Evolutionary conservation across 2,329 filamentous ascomycete species (phyloP).

Genomic region (Sclerotinia nivalis): DNA sequence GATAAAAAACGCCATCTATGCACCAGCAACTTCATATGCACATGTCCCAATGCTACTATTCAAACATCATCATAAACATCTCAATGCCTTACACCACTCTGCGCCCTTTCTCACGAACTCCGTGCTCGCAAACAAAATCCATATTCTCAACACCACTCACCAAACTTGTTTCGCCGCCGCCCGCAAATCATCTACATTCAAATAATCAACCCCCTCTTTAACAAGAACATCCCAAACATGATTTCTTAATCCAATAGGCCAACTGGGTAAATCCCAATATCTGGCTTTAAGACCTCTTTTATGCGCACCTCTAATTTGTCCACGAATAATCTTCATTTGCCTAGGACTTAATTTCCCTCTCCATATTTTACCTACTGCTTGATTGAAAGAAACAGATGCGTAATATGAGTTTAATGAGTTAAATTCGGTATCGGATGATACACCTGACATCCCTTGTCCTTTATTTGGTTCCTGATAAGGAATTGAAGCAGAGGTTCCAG

Average conservation of each 20-base stretch:
- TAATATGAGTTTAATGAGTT: conserved; percentile 63
- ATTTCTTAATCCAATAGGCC: conserved; percentile 56
- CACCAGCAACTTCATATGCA: not conserved
- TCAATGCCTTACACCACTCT: not conserved
- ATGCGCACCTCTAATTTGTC: conserved; percentile 52
- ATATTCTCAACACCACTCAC: conserved; percentile 20
- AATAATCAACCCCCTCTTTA: conserved; percentile 58
- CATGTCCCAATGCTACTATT: not conserved
- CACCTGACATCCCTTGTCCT: conserved; percentile 49
- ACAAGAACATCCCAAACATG: conserved; percentile 57
- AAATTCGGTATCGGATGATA: conserved; percentile 45
- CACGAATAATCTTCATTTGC: conserved; percentile 48
- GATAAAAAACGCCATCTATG: conserved; percentile 6
- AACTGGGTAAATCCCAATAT: conserved; percentile 61
- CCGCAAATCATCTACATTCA: conserved; percentile 62
- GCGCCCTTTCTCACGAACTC: not conserved
- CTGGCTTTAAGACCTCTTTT: conserved; percentile 55
- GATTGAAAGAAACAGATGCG: conserved; percentile 59
- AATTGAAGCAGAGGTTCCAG: not conserved
- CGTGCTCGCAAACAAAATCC: not conserved
- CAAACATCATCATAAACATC: not conserved
- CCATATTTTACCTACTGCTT: conserved; percentile 53
- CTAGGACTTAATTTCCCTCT: conserved; percentile 48
- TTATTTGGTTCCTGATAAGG: conserved; percentile 25
- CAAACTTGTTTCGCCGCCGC: conserved; percentile 40